These are phyloP conservation scores for Acanthamoeba culbertsoni DNA, from an alignment of 208 protist species.

Conservation along the genomic window DNA sequence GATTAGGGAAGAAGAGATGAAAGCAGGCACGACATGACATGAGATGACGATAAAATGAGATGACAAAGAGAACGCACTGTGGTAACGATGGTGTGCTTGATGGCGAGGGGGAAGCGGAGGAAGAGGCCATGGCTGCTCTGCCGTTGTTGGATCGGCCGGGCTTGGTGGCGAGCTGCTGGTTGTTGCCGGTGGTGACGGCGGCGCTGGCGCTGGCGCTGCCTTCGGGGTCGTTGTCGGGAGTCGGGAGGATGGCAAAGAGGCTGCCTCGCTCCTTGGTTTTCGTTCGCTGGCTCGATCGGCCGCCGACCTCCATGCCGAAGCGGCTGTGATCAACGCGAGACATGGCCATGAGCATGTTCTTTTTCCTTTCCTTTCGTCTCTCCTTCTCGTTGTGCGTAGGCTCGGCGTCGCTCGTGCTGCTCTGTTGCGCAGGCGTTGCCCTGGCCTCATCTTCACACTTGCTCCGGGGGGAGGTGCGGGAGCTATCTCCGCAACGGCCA, in stretches of 20 bases:
- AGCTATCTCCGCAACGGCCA: no score
- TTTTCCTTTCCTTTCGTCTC: background rate
- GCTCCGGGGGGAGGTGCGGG: background rate
- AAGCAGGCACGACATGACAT: no score
- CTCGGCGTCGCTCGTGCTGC: background rate
- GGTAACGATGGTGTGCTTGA: no score
- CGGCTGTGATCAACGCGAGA: background rate
- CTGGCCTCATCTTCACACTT: background rate
- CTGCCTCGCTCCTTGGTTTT: background rate
- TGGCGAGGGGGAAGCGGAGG: no score
- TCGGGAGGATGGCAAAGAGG: background rate
- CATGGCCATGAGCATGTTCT: conserved; percentile 20
- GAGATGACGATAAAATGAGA: no score
- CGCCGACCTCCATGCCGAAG: conserved; percentile 25
- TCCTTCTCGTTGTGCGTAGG: background rate
- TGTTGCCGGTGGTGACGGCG: no score
- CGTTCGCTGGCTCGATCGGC: background rate
- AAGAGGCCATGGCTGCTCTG: no score
- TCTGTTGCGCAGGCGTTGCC: background rate
- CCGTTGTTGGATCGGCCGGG: no score
- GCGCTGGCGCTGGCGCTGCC: background rate
- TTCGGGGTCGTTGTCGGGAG: background rate
- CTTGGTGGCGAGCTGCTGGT: background rate
- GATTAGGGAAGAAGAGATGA: no score
- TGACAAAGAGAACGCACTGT: no score